Evolutionary conservation across 2,329 filamentous ascomycete species (phyloP), one percentile per base, ranked within the genome.

Genomic region (Colletotrichum tropicale): DNA sequence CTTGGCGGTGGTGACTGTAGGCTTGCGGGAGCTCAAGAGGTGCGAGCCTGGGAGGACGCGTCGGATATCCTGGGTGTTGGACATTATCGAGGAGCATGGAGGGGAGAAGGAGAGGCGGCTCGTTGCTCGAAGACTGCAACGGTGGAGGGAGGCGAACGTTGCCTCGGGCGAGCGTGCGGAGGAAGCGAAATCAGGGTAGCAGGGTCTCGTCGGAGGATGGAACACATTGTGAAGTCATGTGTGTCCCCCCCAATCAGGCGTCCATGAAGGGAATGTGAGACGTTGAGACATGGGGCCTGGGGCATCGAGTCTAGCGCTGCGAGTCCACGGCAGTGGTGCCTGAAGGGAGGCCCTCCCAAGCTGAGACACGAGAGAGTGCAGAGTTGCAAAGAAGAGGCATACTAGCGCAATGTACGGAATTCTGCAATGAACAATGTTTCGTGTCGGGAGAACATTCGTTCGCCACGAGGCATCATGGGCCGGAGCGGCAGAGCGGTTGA

Each of bases 1-100:
- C 21, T 77, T 76, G 58, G 78, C 78, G 38, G 43, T 85, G n/a
- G 71, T 81, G 8, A 69, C 77, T 7, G 72, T 83, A 3, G 73
- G 84, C 24, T 79, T 82, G 5, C 78, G 81, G 12, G 85, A 87
- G 71, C 78, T 87, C 6, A 81, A 82, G 36, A 74, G 75, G 43
- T 84, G 85, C 8, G 76, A 78, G n/a, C 72, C 71, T 26, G 86
- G 85, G 5, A 80, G 84, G 18, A 81, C 78, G 8, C 48, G 72
- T 15, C 81, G 84, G 12, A 68, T 86, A 36, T 38, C 75, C 52
- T 85, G 83, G 80, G 68, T 85, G 12, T 52, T 83, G 38, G 64
- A 70, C 13, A 74, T 86, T 48, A 72, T 83, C 8, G 77, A 73
- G n/a, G 36, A 77, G 15, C 65, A 62, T 3, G 52, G 79, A 38